Evolutionary conservation across 768 basidiomycete genomes (phyloP).

Genomic region (Melanogaster broomeanus): DNA sequence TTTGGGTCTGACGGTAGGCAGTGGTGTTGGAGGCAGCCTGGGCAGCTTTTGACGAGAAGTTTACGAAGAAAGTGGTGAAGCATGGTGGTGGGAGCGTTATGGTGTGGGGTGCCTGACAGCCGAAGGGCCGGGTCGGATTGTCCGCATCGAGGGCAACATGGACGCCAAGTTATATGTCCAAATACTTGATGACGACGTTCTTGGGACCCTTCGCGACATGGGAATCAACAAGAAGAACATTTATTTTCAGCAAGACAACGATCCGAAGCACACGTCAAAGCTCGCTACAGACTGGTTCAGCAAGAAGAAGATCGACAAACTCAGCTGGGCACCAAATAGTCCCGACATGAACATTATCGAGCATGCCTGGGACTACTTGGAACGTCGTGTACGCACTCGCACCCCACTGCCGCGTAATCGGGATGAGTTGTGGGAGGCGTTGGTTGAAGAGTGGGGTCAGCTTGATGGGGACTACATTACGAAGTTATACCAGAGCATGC

Average conservation of each 20-base stretch:
- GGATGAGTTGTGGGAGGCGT: slow-evolving; percentile 25
- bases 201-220: slow-evolving; percentile 28
- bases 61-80: slow-evolving; percentile 32
- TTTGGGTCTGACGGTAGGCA: slow-evolving; percentile 34
- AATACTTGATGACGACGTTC: slow-evolving; percentile 30
- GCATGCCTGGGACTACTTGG: slow-evolving; percentile 24
- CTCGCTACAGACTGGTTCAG: slow-evolving; percentile 31
- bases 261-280: slow-evolving; percentile 38
- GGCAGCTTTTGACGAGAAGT: slow-evolving; percentile 22
- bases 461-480: background rate
- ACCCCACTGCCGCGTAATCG: slow-evolving; percentile 11
- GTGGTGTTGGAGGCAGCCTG: slow-evolving; percentile 32
- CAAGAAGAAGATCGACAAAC: slow-evolving; percentile 23
- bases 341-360: slow-evolving; percentile 34
- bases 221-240: slow-evolving; percentile 4
- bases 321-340: slow-evolving; percentile 35
- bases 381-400: background rate
- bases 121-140: slow-evolving; percentile 27
- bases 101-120: slow-evolving; percentile 38
- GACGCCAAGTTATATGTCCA: slow-evolving; percentile 24
- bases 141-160: slow-evolving; percentile 35
- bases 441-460: slow-evolving; percentile 25
- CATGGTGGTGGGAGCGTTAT: slow-evolving; percentile 37
- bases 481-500: background rate
- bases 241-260: slow-evolving; percentile 39